Evolutionary conservation across 1,139 yeast genomes (phyloP), one percentile per base, ranked within the genome.

Genomic region (Blastobotrys raffinosifermentans): DNA sequence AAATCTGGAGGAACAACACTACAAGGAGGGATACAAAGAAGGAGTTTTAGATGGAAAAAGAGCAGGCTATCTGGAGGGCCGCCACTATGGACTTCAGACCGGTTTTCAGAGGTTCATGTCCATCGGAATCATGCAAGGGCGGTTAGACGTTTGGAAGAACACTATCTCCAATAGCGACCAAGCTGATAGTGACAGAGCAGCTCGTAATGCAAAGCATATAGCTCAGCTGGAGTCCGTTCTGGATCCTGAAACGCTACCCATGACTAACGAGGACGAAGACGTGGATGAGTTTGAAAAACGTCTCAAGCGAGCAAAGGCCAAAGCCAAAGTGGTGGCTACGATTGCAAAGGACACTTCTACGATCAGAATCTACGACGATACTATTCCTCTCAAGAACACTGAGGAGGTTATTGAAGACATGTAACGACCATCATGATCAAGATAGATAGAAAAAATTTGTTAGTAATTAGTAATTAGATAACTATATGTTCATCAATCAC

Each of bases 71-170:
- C 46, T 69, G 1, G 94, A 83, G 55, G 94, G 94, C 2, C 77
- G 77, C 48, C 84, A 80, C 47, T 80, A 72, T 51, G 94, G 94
- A 0, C 68, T 80, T 36, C 93, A 84, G 52, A 80, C 86, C 0
- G 93, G 87, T 0, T 82, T 75, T 52, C 89, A 81, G 57, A 63
- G 89, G 44, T 80, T 71, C 48, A 51, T 79, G 10, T 59, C 80
- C 0, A 56, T 82, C 3, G 94, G 94, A 0, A 75, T 79, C 38
- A 67, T 83, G 4, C 61, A 66, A 32, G 85, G 85, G 4, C 57
- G 82, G 4, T 53, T 73, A 1, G 63, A 63, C 5, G 57, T 62
- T 3, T 66, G 69, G 69, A 40, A 26, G 19, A 19, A 29, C 7
- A 10, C n/a, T 4, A 31, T 11, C 13, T 7, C 9, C n/a, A 15